Base-by-base conservation (phyloP, 2,329 filamentous ascomycete genomes). In the Didymella pomorum region DNA sequence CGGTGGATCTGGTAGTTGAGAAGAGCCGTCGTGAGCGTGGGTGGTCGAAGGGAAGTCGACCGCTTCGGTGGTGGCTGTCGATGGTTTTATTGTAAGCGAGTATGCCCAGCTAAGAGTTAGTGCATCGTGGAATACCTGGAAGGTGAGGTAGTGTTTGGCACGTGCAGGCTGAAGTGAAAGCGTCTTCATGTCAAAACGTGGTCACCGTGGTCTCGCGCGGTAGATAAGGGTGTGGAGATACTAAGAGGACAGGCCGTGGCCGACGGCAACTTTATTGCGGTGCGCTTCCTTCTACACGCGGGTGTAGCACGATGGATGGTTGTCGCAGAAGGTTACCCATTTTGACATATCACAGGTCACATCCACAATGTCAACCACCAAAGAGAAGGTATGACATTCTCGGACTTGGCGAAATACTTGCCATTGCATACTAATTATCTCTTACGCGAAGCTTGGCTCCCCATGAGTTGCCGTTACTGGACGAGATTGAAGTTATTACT, bases 31-130 rank as follows among this genome's bases (percentile, higher is more conserved):
- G 45, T 58, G 49, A 41, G 10, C 16, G 25, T 25, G 16, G n/a
- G 21, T 33, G 37, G 56, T 58, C 39, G 49, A 48, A 8, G 44
- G 42, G 11, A 53, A 58, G 14, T 49, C 55, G 39, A 52, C 55
- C 37, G 28, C 29, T 53, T 25, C 12, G 25, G 37, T 35, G 49
- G 12, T 28, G 18, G 43, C 43, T 43, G n/a, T 52, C n/a, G 8
- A 42, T 1, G 10, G 23, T 20, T 43, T 37, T 35, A 42, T 42
- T 28, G 48, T 48, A 35, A 43, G 48, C 10, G 28, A 20, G 23
- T 35, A n/a, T 42, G n/a, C 35, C 41, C n/a, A 21, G 35, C 9
- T 37, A 12, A 11, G 12, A 21, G 26, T 21, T 29, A 23, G 21
- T 20, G 18, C n/a, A 14, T 28, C 28, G 28, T n/a, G 31, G 11